Percentiles rank a stretch among this genome's conserved stretches.
Conservation (phyloP, 1,139 yeast genomes). For the Hemisphaericaspora lyxosophila region DNA sequence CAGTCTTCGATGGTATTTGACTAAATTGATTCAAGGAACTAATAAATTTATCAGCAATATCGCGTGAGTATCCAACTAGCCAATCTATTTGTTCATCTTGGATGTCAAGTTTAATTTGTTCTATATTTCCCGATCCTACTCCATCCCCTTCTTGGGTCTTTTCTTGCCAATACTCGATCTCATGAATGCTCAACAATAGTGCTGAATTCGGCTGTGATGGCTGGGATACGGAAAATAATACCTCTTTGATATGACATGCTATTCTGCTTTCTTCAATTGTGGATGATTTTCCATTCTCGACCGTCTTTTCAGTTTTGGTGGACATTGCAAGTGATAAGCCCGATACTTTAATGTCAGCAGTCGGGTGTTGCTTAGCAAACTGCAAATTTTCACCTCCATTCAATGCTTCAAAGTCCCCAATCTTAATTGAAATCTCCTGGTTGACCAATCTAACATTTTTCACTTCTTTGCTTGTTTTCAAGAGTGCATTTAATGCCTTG, state of each 20-base stretch:
- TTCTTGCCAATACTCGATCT: conserved; percentile 47
- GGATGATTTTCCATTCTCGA: conserved; percentile 7
- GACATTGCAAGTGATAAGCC: conserved; percentile 44
- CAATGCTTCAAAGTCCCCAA: conserved; percentile 37
- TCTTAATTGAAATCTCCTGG: conserved; percentile 45
- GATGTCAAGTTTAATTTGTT: conserved; percentile 30
- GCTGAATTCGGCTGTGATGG: conserved; percentile 27
- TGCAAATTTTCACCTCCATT: conserved; percentile 19
- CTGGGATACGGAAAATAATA: conserved; percentile 22
- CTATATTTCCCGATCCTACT: conserved; percentile 36
- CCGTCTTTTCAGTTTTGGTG: conserved; percentile 13
- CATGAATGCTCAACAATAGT: conserved; percentile 22
- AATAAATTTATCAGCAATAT: conserved; percentile 18
- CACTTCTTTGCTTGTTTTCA: conserved; percentile 37
- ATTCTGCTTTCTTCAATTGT: conserved; percentile 15
- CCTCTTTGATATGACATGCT: conserved; percentile 37
- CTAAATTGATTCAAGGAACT: conserved; percentile 24
- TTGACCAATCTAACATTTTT: conserved; percentile 52
- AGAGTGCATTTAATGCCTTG: conserved; percentile 34
- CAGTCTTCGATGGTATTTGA: conserved; percentile 16
- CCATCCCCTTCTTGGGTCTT: conserved; percentile 20
- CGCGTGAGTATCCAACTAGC: conserved; percentile 30
- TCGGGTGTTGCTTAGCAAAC: conserved; percentile 20
- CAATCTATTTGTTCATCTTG: conserved; percentile 38
- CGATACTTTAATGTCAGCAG: conserved; percentile 24